Evolutionary conservation across 768 basidiomycete genomes (phyloP).

Genomic region (Mycena floridula): DNA sequence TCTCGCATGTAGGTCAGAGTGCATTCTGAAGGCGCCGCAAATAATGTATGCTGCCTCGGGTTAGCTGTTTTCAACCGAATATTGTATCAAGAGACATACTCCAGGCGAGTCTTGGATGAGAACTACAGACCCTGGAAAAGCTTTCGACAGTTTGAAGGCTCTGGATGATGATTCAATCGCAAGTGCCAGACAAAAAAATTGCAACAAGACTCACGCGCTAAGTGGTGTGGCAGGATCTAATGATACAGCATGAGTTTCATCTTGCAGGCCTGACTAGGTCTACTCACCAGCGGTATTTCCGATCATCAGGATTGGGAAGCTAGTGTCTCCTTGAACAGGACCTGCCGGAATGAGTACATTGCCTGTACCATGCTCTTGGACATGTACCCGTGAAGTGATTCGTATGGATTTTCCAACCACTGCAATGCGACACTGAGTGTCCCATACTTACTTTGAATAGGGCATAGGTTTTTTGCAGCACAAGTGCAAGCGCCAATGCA

Average conservation of each 20-base stretch:
- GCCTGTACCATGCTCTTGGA: no score
- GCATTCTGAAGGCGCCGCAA: conserved; percentile 12
- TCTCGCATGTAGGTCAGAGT: conserved; percentile 7
- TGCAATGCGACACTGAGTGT: no score
- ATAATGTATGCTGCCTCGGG: conserved; percentile 11
- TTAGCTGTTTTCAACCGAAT: not conserved
- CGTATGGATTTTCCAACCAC: no score
- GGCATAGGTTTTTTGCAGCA: no score
- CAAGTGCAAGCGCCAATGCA: no score
- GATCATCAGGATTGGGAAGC: conserved; percentile 8
- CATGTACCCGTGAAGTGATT: no score
- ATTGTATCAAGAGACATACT: not conserved
- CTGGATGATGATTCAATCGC: conserved; percentile 2
- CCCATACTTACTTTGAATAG: no score
- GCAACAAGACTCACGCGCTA: conserved; percentile 5
- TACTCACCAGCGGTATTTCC: conserved; percentile 11
- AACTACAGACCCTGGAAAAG: conserved; percentile 14
- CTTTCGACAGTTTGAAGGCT: conserved; percentile 13
- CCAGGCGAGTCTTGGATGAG: conserved; percentile 13
- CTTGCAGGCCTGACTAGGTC: no score
- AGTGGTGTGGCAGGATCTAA: conserved; percentile 16
- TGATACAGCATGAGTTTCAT: no score
- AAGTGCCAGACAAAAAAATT: not conserved
- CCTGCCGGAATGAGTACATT: conserved; percentile 3
- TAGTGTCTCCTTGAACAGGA: conserved; percentile 8